phyloP scores from a whole-genome alignment of 1,284 basidiomycete species.

The Coniophora puteana region DNA sequence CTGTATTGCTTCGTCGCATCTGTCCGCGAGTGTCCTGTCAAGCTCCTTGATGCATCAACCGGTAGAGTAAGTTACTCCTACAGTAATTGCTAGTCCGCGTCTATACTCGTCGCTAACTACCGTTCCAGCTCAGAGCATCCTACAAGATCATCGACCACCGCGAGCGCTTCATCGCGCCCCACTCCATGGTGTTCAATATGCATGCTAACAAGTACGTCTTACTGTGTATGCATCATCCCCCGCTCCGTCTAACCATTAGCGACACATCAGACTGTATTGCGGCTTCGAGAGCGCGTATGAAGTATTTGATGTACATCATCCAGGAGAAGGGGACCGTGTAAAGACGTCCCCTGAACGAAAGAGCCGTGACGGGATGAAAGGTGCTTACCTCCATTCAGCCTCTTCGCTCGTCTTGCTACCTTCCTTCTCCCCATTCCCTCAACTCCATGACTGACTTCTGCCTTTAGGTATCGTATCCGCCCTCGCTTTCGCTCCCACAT shows the following conservation, averaged over 20 bases:
- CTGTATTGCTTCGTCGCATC: conserved; percentile 81
- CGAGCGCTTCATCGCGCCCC: conserved; percentile 84
- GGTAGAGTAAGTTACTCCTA: conserved; percentile 61
- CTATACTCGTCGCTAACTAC: conserved; percentile 3
- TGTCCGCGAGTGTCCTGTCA: conserved; percentile 78
- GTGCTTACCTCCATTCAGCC: too few species aligned
- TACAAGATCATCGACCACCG: conserved; percentile 90
- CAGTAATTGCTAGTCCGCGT: not conserved
- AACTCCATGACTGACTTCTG: not conserved
- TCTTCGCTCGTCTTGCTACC: too few species aligned
- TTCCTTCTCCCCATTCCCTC: too few species aligned
- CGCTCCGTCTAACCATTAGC: not conserved
- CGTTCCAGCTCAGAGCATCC: conserved; percentile 74
- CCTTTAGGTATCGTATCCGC: conserved; percentile 82
- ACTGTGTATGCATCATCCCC: not conserved
- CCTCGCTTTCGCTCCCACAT: conserved; percentile 67
- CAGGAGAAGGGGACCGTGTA: conserved; percentile 72
- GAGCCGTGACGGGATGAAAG: conserved; percentile 83
- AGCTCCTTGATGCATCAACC: conserved; percentile 73
- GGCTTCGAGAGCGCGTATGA: conserved; percentile 90
- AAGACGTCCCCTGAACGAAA: conserved; percentile 76
- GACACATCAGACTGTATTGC: conserved; percentile 69
- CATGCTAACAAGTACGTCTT: conserved; percentile 58
- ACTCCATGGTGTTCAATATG: conserved; percentile 75
- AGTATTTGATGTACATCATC: conserved; percentile 74